These are phyloP conservation scores for Prunus armeniaca DNA, from an alignment of 306 rosid genomes.

Conservation along the genomic window DNA sequence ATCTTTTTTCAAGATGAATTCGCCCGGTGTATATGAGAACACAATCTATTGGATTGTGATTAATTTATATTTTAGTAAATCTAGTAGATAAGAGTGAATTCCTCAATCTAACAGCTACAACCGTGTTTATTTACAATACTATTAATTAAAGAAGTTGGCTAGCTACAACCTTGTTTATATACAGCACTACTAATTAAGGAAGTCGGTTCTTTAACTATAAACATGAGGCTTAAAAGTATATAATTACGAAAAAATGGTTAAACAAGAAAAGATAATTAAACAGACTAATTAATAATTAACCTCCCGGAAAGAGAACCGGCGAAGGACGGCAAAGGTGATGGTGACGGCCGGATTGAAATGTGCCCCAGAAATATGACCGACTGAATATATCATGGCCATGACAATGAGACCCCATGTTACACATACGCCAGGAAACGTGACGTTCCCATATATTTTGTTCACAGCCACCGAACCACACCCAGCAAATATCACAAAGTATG, in stretches of 20 bases:
- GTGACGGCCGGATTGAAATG: slow-evolving; percentile 41
- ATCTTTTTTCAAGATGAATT: too few species aligned
- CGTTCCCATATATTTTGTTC: slow-evolving; percentile 22
- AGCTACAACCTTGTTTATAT: too few species aligned
- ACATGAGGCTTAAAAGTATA: neutral
- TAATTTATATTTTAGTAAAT: too few species aligned
- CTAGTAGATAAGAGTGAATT: too few species aligned
- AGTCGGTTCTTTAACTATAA: too few species aligned
- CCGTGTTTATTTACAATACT: too few species aligned
- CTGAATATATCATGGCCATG: slow-evolving; percentile 35
- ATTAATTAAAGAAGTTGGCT: too few species aligned
- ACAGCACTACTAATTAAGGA: too few species aligned
- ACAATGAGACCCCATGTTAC: slow-evolving; percentile 40
- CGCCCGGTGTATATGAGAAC: too few species aligned
- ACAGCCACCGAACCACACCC: slow-evolving; percentile 41
- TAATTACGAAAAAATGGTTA: neutral
- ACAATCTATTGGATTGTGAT: too few species aligned
- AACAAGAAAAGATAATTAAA: neutral
- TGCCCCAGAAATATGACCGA: slow-evolving; percentile 43
- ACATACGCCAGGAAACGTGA: slow-evolving; percentile 37
- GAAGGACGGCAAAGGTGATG: slow-evolving; percentile 23
- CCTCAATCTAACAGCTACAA: too few species aligned
- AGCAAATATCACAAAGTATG: slow-evolving; percentile 36
- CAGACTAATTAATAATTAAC: neutral
- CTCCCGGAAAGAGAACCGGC: slow-evolving; percentile 24